Base-by-base conservation (phyloP, 2,329 filamentous ascomycete genomes). In the Sarocladium brachiariae region DNA sequence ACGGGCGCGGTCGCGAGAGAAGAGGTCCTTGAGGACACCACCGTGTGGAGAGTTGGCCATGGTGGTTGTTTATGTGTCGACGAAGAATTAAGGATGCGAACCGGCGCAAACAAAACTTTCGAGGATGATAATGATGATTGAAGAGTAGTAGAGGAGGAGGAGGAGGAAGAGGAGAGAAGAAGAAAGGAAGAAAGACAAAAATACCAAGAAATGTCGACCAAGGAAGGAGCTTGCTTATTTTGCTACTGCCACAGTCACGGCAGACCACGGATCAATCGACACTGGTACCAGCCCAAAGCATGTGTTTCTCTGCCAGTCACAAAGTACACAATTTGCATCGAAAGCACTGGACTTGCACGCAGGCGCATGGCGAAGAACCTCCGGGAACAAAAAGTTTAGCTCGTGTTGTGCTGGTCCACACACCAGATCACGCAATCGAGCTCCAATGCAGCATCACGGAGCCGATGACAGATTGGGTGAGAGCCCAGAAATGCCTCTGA, bases 1-100 rank as follows among this genome's bases (percentile, higher is more conserved):
- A 65, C 87, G 84, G 59, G 88, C 87, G 56, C 84, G 80, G 81
- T 99, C 93, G 73, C 93, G 87, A 58, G 90, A 91, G 61, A 97
- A 81, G 67, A 99, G 83, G 78, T 99, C 93, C 86, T 97, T 97
- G 65, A 99, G 88, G 78, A 92, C 78, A 66, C 93, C 93, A 74
- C 92, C 92, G 67, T 93, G 87, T 59, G 88, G 87, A 69, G 81
- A 62, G 70, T 84, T 84, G 63, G 81, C 81, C 81, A 85, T 85
- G 58, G 57, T 75, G 63, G 53, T 52, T 54, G 55, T 52, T 45
- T 27, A 49, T 35, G 45, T 53, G 47, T 53, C 13, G 11, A 33
- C 25, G 27, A 31, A 9, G 19, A 23, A 37, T 33, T 13, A 25
- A 49, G 46, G 37, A 9, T 37, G 46, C 46, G 46, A 49, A 27